Evolutionary conservation across 2,329 filamentous ascomycete genomes (phyloP), one percentile per base, ranked within the genome.

Genomic region (Plenodomus biglobosus): DNA sequence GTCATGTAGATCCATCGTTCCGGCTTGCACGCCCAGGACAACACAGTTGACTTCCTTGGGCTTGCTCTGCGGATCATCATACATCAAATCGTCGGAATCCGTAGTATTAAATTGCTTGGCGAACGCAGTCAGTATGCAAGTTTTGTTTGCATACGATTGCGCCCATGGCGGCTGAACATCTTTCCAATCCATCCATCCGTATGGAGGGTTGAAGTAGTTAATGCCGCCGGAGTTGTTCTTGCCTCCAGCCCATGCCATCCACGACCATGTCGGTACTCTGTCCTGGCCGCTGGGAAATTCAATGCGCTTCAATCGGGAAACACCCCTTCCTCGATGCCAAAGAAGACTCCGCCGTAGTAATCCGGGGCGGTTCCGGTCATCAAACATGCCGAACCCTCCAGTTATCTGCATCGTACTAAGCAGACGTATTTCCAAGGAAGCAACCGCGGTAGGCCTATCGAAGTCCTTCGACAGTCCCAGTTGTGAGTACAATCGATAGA

Each of bases 311-410:
- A 58, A 19, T 8, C 30, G 39, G 10, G 11, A 1, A 1, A 32
- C 44, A 7, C 46, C 49, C 3, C 6, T 5, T 1, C 45, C 46
- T 8, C 52, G 52, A 4, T 34, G 21, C 52, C 49, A 55, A 0
- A 55, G 30, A 4, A 55, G 43, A 15, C 49, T 55, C 8, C 52
- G n/a, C 4, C 49, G 18, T 11, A 55, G 46, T 3, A 58, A 35
- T 1, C 60, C 58, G 5, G 11, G 34, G 3, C 13, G 34, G 0
- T 50, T 48, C 5, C 21, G 17, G 15, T 48, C 42, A 16, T 69
- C 59, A 13, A 74, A 68, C 1, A 73, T 34, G 0, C 72, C 71
- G 24, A 58, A 71, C 0, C 58, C 65, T 2, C 68, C 72, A 1
- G 35, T 42, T 0, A 62, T 54, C 0, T 49, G 27, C 8, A 72